phyloP scores from a whole-genome alignment of 768 basidiomycete species.

The Boletus reticuloceps region DNA sequence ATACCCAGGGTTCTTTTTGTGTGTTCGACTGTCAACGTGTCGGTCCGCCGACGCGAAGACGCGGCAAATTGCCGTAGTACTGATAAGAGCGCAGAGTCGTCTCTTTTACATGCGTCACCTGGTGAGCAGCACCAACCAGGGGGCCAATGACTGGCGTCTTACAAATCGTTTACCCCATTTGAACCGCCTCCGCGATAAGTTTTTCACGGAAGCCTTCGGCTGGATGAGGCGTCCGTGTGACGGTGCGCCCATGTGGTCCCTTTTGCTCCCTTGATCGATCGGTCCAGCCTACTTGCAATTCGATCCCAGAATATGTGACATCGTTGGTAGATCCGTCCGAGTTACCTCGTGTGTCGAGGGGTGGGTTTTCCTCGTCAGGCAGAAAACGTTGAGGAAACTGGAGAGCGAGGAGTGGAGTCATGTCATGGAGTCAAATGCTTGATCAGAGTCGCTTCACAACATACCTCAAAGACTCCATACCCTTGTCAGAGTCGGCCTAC shows the following conservation, averaged over 20 bases:
- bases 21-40: neutral
- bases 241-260: neutral
- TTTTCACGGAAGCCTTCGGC: too few relatives aligned
- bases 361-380: neutral
- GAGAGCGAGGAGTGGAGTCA: neutral
- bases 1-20: neutral
- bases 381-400: neutral
- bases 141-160: too few relatives aligned
- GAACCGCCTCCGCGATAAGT: too few relatives aligned
- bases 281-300: neutral
- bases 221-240: neutral
- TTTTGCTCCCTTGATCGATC: neutral
- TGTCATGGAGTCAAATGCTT: neutral
- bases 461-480: neutral
- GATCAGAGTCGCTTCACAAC: neutral
- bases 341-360: conserved; percentile 3
- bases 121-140: neutral
- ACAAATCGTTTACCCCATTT: too few relatives aligned
- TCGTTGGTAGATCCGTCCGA: conserved; percentile 16
- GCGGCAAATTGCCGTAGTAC: neutral
- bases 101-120: neutral
- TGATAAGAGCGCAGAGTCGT: neutral
- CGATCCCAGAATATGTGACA: neutral
- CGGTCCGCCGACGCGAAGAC: neutral
- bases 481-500: too few relatives aligned